Evolutionary conservation across 768 basidiomycete genomes (phyloP).

Genomic region (Kwoniella bestiolae): DNA sequence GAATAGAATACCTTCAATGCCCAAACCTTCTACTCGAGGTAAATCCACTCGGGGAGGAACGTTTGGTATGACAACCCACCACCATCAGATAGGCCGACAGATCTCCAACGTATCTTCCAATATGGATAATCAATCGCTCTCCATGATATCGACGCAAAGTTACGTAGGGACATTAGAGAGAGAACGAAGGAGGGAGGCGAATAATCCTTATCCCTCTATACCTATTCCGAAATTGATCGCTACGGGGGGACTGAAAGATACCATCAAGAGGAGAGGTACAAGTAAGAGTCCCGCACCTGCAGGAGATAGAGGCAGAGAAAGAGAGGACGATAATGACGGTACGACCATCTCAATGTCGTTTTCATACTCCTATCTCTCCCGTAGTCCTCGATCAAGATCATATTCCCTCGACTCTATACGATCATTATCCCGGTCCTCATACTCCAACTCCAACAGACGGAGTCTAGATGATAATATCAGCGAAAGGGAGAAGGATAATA

Average conservation of each 20-base stretch:
- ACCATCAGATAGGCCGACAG: neutral
- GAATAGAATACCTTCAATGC: slow-evolving; percentile 13
- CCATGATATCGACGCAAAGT: slow-evolving; percentile 19
- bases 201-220: slow-evolving; percentile 51
- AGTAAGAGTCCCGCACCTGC: no score
- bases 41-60: slow-evolving; percentile 6
- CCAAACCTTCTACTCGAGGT: neutral
- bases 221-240: slow-evolving; percentile 27
- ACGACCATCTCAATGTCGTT: slow-evolving; percentile 21
- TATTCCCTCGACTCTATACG: slow-evolving; percentile 10
- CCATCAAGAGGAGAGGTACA: neutral
- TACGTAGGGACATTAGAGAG: slow-evolving; percentile 13
- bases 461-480: slow-evolving; percentile 3
- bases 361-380: slow-evolving; percentile 13
- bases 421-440: neutral
- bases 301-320: neutral
- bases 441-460: neutral
- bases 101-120: slow-evolving; percentile 24
- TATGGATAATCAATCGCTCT: slow-evolving; percentile 12
- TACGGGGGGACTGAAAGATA: neutral
- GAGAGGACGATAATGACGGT: slow-evolving; percentile 1
- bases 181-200: slow-evolving; percentile 37
- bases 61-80: neutral
- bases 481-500: neutral
- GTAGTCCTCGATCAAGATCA: slow-evolving; percentile 11